These are phyloP conservation scores for Truncatella angustata DNA, from an alignment of 2,329 filamentous ascomycete genomes.

Conservation along the genomic window DNA sequence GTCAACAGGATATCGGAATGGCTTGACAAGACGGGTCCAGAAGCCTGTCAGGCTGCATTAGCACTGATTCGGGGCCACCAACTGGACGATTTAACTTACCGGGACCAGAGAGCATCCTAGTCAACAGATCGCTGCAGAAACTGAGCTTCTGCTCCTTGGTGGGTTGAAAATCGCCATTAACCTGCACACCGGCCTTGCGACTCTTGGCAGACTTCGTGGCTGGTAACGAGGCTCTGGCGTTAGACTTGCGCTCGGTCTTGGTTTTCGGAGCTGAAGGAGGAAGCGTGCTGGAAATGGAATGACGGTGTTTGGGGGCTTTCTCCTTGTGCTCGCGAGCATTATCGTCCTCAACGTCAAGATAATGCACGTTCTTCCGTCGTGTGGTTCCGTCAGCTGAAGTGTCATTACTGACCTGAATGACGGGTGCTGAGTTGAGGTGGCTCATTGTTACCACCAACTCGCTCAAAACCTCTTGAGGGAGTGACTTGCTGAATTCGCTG, in stretches of 20 bases:
- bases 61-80: neutral
- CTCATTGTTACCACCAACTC: constrained; percentile 64
- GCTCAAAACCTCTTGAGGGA: constrained; percentile 61
- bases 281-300: constrained; percentile 30
- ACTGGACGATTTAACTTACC: constrained; percentile 35
- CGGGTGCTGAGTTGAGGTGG: constrained; percentile 43
- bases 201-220: constrained; percentile 24
- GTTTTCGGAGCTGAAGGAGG: constrained; percentile 10
- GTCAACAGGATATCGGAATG: constrained; percentile 60
- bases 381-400: constrained; percentile 16
- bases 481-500: constrained; percentile 57
- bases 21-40: constrained; percentile 64
- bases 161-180: constrained; percentile 28
- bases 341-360: constrained; percentile 41
- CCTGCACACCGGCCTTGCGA: constrained; percentile 27
- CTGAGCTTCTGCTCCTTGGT: constrained; percentile 47
- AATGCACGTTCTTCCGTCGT: constrained; percentile 47
- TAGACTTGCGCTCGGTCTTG: constrained; percentile 22
- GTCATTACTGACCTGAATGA: constrained; percentile 27
- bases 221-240: constrained; percentile 28
- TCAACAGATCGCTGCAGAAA: constrained; percentile 57
- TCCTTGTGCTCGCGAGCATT: constrained; percentile 35
- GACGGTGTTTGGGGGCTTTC: constrained; percentile 36
- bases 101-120: constrained; percentile 60
- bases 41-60: constrained; percentile 47